These are phyloP conservation scores for Trametes meyenii DNA, from an alignment of 768 basidiomycete genomes.

Conservation along the genomic window DNA sequence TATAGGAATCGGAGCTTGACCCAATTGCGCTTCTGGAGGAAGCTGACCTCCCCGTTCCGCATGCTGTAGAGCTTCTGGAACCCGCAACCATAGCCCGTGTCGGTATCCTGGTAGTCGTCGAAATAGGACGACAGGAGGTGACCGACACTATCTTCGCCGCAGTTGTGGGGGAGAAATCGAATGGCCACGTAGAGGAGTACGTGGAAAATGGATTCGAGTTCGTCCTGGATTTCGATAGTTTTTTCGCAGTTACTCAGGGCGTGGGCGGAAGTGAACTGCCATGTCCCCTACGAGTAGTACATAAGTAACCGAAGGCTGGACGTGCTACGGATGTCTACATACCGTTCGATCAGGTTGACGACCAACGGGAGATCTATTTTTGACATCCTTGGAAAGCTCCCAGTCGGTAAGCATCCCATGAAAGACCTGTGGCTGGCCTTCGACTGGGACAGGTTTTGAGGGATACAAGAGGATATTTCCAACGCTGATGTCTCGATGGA, in stretches of 20 bases:
- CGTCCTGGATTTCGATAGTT: not conserved
- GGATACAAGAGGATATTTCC: conserved; percentile 8
- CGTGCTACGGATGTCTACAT: not conserved
- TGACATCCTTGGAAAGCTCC: conserved; percentile 6
- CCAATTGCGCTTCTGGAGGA: not conserved
- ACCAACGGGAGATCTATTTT: not conserved
- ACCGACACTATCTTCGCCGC: not conserved
- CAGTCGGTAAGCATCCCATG: conserved; percentile 12
- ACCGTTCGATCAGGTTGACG: conserved; percentile 5
- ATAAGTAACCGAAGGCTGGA: not conserved
- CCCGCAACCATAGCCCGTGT: not conserved
- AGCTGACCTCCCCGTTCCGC: not conserved
- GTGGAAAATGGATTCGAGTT: conserved; percentile 1
- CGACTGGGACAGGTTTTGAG: not conserved
- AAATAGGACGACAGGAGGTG: not conserved
- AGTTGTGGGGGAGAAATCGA: conserved; percentile 1
- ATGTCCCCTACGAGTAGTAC: not conserved
- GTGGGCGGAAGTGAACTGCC: not conserved
- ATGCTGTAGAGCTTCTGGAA: not conserved
- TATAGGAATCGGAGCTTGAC: not conserved
- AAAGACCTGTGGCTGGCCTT: not conserved
- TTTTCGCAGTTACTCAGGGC: not conserved
- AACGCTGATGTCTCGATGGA: conserved; percentile 15
- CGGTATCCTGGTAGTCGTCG: not conserved
- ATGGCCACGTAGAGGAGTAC: not conserved